phyloP scores from a whole-genome alignment of 2,329 filamentous ascomycete species.

The Zymoseptoria passerinii region DNA sequence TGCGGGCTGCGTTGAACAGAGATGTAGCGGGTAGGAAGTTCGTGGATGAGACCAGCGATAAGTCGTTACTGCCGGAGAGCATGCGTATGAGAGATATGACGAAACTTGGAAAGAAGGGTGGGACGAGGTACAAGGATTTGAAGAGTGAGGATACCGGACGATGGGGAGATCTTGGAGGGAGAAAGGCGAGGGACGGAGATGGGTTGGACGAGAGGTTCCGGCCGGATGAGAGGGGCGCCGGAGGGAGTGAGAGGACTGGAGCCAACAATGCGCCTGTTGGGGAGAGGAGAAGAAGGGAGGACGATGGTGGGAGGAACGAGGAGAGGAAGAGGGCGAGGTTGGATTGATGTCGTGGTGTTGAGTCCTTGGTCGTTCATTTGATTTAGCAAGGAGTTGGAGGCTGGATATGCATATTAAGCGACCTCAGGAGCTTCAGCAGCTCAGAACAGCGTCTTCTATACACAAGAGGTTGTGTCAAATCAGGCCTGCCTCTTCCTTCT shows the following conservation, averaged over 20 bases:
- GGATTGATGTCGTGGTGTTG: slow-evolving; percentile 22
- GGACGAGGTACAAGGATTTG: slow-evolving; percentile 83
- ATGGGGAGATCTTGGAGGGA: slow-evolving; percentile 59
- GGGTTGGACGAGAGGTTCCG: slow-evolving; percentile 59
- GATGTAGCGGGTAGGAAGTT: slow-evolving; percentile 82
- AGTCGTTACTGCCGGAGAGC: slow-evolving; percentile 78
- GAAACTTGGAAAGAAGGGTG: slow-evolving; percentile 83
- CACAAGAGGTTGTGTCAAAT: background rate
- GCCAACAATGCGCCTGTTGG: slow-evolving; percentile 65
- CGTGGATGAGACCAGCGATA: slow-evolving; percentile 72
- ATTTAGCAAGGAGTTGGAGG: slow-evolving; percentile 14
- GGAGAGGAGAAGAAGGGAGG: slow-evolving; percentile 45
- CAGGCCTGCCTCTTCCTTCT: background rate
- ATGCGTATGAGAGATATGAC: slow-evolving; percentile 92
- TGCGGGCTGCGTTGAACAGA: slow-evolving; percentile 67
- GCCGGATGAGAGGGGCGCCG: slow-evolving; percentile 47
- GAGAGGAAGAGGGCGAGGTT: slow-evolving; percentile 39
- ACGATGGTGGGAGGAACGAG: slow-evolving; percentile 32
- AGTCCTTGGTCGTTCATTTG: background rate
- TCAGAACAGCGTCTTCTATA: background rate
- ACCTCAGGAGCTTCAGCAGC: background rate
- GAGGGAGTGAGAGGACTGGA: slow-evolving; percentile 48
- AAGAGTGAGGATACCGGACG: slow-evolving; percentile 81
- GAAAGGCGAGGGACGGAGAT: slow-evolving; percentile 40
- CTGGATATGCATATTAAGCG: background rate